Evolutionary conservation across 805 yeast species (phyloP).

Genomic region (Metschnikowia picachoensis): DNA sequence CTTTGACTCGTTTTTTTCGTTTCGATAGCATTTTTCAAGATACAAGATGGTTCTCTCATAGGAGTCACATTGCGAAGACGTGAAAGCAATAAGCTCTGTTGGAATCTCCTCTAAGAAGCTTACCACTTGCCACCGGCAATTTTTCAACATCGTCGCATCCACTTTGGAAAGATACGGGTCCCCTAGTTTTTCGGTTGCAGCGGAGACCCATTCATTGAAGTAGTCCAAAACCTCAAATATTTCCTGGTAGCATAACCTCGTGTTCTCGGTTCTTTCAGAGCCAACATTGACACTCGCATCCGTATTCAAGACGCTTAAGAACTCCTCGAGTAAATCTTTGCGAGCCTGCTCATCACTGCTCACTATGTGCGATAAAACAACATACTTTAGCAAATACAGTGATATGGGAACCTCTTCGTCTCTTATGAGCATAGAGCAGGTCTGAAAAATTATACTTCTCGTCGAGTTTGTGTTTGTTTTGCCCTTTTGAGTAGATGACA

Average conservation of each 20-base stretch:
- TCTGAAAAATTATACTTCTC: slow-evolving; percentile 46
- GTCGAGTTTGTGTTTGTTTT: slow-evolving; percentile 11
- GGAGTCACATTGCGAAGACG: slow-evolving; percentile 79
- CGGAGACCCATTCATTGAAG: slow-evolving; percentile 69
- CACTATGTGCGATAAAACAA: slow-evolving; percentile 59
- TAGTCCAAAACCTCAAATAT: slow-evolving; percentile 80
- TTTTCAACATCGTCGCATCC: slow-evolving; percentile 23
- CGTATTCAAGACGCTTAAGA: slow-evolving; percentile 47
- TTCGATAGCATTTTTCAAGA: slow-evolving; percentile 70
- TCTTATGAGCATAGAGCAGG: slow-evolving; percentile 61
- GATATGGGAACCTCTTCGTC: slow-evolving; percentile 70
- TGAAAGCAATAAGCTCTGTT: slow-evolving; percentile 63
- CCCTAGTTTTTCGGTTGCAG: slow-evolving; percentile 32
- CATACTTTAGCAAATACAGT: slow-evolving; percentile 72
- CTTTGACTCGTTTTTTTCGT: slow-evolving; percentile 19
- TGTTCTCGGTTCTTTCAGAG: slow-evolving; percentile 50
- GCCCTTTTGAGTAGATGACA: slow-evolving; percentile 11
- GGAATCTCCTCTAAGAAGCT: slow-evolving; percentile 55
- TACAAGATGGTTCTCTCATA: slow-evolving; percentile 85
- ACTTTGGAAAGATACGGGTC: slow-evolving; percentile 19
- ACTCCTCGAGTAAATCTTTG: slow-evolving; percentile 52
- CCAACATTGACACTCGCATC: slow-evolving; percentile 44
- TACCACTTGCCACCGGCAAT: slow-evolving; percentile 34
- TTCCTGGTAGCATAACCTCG: slow-evolving; percentile 65
- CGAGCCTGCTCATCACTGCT: slow-evolving; percentile 38